Base-by-base conservation (phyloP, 371 early-diverging fungal genomes). In the Basidiobolus meristosporus region DNA sequence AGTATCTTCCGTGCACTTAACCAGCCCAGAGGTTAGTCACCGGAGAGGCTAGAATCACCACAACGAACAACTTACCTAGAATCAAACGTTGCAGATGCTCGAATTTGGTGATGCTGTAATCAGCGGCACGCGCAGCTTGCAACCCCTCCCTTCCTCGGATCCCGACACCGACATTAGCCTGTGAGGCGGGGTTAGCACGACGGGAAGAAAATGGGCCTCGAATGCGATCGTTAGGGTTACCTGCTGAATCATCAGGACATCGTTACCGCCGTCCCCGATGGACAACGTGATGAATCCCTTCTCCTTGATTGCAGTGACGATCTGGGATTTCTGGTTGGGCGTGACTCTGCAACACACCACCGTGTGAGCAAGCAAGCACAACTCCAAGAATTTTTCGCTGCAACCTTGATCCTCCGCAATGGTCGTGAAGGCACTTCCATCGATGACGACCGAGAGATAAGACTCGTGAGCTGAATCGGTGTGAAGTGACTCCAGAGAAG, bases 211-310 rank as follows among this genome's bases (percentile, higher is more conserved):
- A n/a, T n/a, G n/a, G n/a, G n/a, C n/a, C n/a, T n/a, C n/a, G n/a
- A n/a, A n/a, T n/a, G n/a, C n/a, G n/a, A n/a, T n/a, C n/a, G n/a
- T n/a, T n/a, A n/a, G n/a, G n/a, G n/a, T n/a, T n/a, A n/a, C n/a
- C n/a, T n/a, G 77, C 50, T 84, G 83, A 36, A 95, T 83, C 96
- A 95, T 95, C 6, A 73, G 67, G 40, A 95, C 84, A 52, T 95
- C 96, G 60, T 95, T 95, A 42, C 84, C 90, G 16, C 96, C 96
- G 49, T 95, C 96, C 21, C 96, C 96, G 40, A 95, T 85, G 3
- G 85, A 79, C 32, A 89, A 54, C 36, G 87, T 76, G 39, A 84
- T 70, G 20, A 64, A 54, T 23, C 62, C 51, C 22, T 51, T 52
- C 46, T 63, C 54, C 46, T 71, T 67, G 48, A 85, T 67, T 16